Evolutionary conservation across 192 early-diverging fungal species (phyloP).

Genomic region (Lobosporangium transversale): DNA sequence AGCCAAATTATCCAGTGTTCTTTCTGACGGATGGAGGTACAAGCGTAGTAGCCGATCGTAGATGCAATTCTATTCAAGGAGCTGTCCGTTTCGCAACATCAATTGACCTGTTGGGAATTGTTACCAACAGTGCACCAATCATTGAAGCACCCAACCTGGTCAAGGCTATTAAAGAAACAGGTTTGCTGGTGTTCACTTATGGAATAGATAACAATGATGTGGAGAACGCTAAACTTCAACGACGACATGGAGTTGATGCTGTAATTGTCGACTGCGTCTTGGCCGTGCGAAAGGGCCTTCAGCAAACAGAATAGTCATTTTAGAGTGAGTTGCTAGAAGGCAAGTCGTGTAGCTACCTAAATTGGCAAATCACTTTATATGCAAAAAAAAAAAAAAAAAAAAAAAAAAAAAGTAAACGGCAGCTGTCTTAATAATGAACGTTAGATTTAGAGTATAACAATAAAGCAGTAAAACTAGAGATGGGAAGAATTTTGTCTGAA

Average conservation of each 20-base stretch:
- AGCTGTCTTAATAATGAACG: no score
- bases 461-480: no score
- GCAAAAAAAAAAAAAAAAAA: no score
- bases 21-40: constrained; percentile 90
- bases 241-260: constrained; percentile 84
- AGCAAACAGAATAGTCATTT: constrained; percentile 13
- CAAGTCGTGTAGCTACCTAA: background rate
- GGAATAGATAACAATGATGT: constrained; percentile 84
- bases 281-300: constrained; percentile 60
- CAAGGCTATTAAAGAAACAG: constrained; percentile 74
- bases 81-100: constrained; percentile 83
- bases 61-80: constrained; percentile 82
- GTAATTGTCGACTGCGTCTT: constrained; percentile 83
- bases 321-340: background rate
- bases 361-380: no score
- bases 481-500: no score
- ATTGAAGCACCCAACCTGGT: constrained; percentile 78
- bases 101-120: constrained; percentile 81
- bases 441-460: no score
- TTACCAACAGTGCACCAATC: constrained; percentile 77
- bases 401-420: no score
- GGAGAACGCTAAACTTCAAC: constrained; percentile 75
- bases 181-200: constrained; percentile 83
- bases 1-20: constrained; percentile 89
- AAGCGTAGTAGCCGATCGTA: constrained; percentile 74